phyloP scores from a whole-genome alignment of 805 yeast genomes.

The Yarrowia osloensis region DNA sequence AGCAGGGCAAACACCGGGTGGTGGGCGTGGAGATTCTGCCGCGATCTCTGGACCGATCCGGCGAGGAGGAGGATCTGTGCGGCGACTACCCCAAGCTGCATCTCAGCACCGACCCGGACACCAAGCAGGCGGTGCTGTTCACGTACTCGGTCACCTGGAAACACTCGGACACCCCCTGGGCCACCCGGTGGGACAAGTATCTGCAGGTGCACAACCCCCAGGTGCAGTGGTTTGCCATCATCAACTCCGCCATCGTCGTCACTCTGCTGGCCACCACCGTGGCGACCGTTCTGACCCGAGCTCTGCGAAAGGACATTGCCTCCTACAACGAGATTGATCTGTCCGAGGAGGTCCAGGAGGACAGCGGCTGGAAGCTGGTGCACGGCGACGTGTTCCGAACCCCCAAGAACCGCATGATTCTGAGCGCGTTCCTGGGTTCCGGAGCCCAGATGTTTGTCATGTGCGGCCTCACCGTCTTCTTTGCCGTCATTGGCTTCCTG shows the following conservation, averaged over 20 bases:
- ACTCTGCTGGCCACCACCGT: constrained; percentile 73
- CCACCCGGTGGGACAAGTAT: constrained; percentile 98
- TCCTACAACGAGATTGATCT: constrained; percentile 87
- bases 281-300: constrained; percentile 73
- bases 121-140: constrained; percentile 63
- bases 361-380: constrained; percentile 94
- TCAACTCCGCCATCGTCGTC: constrained; percentile 83
- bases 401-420: constrained; percentile 67
- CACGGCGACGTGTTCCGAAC: constrained; percentile 94
- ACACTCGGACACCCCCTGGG: constrained; percentile 81
- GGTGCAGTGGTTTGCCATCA: constrained; percentile 92
- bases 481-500: constrained; percentile 85
- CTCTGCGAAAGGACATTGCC: constrained; percentile 80
- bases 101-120: constrained; percentile 49
- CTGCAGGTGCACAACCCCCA: constrained; percentile 88
- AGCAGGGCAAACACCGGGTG: constrained; percentile 69
- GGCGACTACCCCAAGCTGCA: constrained; percentile 38
- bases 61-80: constrained; percentile 40
- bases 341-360: constrained; percentile 81
- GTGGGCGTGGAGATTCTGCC: constrained; percentile 88
- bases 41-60: constrained; percentile 49
- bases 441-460: constrained; percentile 84
- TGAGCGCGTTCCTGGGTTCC: constrained; percentile 82
- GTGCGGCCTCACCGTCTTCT: constrained; percentile 67
- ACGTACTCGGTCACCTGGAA: constrained; percentile 81